Evolutionary conservation across 2,329 filamentous ascomycete species (phyloP).

Genomic region (Fusarium subtropicale): DNA sequence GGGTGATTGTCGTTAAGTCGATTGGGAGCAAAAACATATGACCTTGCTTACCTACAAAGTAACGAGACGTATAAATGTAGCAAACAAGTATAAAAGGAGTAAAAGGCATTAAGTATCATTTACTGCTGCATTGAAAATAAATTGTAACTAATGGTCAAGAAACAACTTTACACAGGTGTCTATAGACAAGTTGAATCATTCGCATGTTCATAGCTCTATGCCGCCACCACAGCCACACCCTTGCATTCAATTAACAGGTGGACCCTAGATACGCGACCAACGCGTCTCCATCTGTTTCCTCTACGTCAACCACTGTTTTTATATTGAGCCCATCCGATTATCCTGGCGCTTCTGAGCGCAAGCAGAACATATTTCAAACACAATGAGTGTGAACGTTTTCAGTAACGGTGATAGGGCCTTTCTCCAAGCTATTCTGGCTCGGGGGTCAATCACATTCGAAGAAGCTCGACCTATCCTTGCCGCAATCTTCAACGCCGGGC

Average conservation of each 20-base stretch:
- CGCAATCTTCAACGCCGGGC: constrained; percentile 73
- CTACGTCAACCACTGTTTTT: constrained; percentile 1
- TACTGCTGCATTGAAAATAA: background rate
- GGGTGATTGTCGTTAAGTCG: background rate
- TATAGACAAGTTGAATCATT: background rate
- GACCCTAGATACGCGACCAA: constrained; percentile 32
- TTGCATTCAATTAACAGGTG: constrained; percentile 30
- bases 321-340: background rate
- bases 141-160: background rate
- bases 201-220: background rate
- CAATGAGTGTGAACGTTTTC: constrained; percentile 54
- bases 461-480: constrained; percentile 81
- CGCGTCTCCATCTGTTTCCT: constrained; percentile 25
- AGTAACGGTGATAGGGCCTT: constrained; percentile 84
- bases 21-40: background rate
- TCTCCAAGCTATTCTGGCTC: constrained; percentile 86
- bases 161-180: too few species aligned
- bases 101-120: background rate
- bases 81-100: background rate
- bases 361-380: constrained; percentile 40
- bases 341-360: background rate
- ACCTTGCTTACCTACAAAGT: too few species aligned
- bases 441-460: constrained; percentile 79
- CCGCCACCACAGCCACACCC: constrained; percentile 14
- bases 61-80: background rate